Evolutionary conservation across 78 protist genomes (phyloP), one percentile per base, ranked within the genome.

Genomic region (Cavenderia fasciculata): DNA sequence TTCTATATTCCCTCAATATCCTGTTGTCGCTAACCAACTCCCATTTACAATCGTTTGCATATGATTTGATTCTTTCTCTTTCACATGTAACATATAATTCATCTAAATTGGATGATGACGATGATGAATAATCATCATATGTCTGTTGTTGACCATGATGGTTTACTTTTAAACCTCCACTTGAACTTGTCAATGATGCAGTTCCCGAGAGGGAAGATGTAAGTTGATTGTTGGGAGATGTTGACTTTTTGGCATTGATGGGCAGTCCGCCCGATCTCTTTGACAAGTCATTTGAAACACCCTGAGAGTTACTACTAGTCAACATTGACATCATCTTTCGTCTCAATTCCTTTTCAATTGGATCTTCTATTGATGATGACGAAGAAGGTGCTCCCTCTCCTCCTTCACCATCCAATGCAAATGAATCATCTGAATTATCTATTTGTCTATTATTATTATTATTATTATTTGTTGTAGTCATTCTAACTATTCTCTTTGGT

Each of bases 341-440:
- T 79, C 70, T 44, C 29, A 79, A 51, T 23, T 79, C 88, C 41
- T 21, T 36, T 54, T 79, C 88, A 21, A 79, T 79, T n/a, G 88
- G 88, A 54, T 79, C 88, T 6, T 59, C 75, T n/a, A n/a, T n/a
- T n/a, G n/a, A n/a, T n/a, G n/a, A n/a, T n/a, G n/a, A n/a, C n/a
- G n/a, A n/a, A n/a, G n/a, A n/a, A n/a, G n/a, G n/a, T n/a, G n/a
- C 38, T 11, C 25, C 18, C 4, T 29, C 38, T 29, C 31, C 33
- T 6, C 3, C 2, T 23, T 19, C 18, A 27, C 31, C 69, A 14
- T 61, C 69, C 18, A 43, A 34, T 3, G 43, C 33, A 4, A 61
- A 21, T 12, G 69, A 61, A 11, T 36, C 29, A 43, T 68, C 38
- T 27, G 49, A 38, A 68, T 68, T 40, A 8, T n/a, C n/a, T 10